Percentiles rank a stretch among this genome's conserved stretches.
These are phyloP conservation scores for Nitzschia inconspicua DNA, from an alignment of 108 stramenopile genomes.

Conservation along the genomic window DNA sequence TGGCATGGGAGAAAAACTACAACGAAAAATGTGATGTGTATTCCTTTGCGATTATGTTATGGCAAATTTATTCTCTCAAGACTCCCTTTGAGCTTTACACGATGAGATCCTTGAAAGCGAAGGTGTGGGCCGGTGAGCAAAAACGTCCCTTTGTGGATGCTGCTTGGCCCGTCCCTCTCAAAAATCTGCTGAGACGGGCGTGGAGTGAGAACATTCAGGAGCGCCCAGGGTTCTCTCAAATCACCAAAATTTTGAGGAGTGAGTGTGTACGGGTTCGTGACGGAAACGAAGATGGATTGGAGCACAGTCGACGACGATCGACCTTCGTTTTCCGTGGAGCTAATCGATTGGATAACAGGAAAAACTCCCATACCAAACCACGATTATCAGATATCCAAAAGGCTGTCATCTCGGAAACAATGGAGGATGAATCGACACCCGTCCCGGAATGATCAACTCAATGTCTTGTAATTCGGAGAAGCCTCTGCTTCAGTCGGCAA, in stretches of 20 bases:
- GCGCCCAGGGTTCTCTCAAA: constrained; percentile 12
- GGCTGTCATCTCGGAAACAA: too few species aligned
- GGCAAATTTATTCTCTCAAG: constrained; percentile 55
- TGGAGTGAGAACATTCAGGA: constrained; percentile 16
- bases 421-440: too few species aligned
- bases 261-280: constrained; percentile 13
- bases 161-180: constrained; percentile 8
- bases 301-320: constrained; percentile 27
- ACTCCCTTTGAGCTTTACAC: constrained; percentile 42
- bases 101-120: constrained; percentile 10
- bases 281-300: constrained; percentile 29
- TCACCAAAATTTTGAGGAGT: constrained; percentile 17
- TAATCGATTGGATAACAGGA: too few species aligned
- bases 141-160: constrained; percentile 26
- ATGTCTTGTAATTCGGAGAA: too few species aligned
- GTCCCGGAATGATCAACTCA: too few species aligned
- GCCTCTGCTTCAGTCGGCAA: too few species aligned
- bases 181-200: constrained; percentile 10
- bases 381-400: too few species aligned
- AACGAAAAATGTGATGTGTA: constrained; percentile 70
- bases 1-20: constrained; percentile 53
- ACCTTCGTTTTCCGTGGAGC: constrained; percentile 26
- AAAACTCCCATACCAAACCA: too few species aligned
- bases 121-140: constrained; percentile 25
- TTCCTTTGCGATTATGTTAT: constrained; percentile 69